phyloP scores from a whole-genome alignment of 768 basidiomycete species.

The Galerina marginata region DNA sequence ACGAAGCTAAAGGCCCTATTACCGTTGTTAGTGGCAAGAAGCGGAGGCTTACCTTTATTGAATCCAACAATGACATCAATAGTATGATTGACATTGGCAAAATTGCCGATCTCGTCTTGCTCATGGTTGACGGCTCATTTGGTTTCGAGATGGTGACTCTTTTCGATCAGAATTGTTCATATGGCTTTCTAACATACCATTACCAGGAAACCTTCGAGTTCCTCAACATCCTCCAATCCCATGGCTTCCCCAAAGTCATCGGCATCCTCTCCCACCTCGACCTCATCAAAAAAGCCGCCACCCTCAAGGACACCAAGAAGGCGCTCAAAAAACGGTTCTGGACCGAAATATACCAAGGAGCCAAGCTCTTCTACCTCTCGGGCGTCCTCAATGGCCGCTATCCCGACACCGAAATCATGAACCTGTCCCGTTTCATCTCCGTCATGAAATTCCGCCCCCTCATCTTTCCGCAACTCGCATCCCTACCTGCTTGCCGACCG shows the following conservation, averaged over 20 bases:
- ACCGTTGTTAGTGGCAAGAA: constrained; percentile 95
- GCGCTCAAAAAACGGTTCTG: constrained; percentile 97
- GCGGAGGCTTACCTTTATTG: constrained; percentile 91
- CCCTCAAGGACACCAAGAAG: constrained; percentile 90
- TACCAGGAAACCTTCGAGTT: constrained; percentile 97
- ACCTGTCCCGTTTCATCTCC: constrained; percentile 93
- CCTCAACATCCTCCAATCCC: constrained; percentile 93
- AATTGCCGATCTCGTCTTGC: constrained; percentile 92
- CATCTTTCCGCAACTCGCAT: constrained; percentile 94
- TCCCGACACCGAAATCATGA: constrained; percentile 95
- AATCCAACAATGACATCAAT: constrained; percentile 97
- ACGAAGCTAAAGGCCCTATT: constrained; percentile 89
- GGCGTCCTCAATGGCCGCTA: constrained; percentile 98
- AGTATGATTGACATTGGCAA: constrained; percentile 99
- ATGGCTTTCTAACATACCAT: neutral
- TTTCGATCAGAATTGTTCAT: neutral
- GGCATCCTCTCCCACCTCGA: constrained; percentile 96
- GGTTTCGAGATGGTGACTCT: constrained; percentile 95
- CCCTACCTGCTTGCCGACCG: constrained; percentile 95
- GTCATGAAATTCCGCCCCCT: constrained; percentile 99
- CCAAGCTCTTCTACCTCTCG: constrained; percentile 96
- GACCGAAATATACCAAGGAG: constrained; percentile 99
- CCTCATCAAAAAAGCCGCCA: constrained; percentile 90
- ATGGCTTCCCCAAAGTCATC: constrained; percentile 98
- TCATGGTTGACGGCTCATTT: constrained; percentile 98